Conservation (phyloP, 73 alveolate species). For the Stentor coeruleus region DNA sequence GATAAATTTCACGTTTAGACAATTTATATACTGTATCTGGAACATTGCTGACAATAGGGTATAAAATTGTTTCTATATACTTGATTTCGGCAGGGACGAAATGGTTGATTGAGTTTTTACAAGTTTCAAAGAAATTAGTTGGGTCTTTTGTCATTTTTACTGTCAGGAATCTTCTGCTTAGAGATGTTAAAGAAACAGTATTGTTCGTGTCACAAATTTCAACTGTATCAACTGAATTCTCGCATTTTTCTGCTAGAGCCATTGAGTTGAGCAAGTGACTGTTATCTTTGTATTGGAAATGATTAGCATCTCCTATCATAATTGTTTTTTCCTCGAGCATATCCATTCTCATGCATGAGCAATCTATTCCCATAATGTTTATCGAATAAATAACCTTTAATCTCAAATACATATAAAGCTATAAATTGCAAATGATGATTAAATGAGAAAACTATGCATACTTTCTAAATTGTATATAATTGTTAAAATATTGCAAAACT, state of each 20-base stretch:
- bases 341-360: conserved; percentile 2
- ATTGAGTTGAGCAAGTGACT: no score
- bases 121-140: neutral
- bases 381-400: no score
- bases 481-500: no score
- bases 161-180: neutral
- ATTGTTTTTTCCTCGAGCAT: neutral
- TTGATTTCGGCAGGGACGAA: neutral
- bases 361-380: neutral
- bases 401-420: no score
- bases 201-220: no score
- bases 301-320: neutral
- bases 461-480: no score
- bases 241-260: neutral
- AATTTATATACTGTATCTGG: neutral
- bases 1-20: neutral
- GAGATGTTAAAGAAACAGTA: neutral
- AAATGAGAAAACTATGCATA: no score
- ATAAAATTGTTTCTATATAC: neutral
- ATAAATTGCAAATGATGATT: no score
- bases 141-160: neutral
- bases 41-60: neutral
- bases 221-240: neutral
- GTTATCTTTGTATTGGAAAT: no score
- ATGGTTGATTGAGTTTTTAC: neutral